Base-by-base conservation (phyloP, 2,329 filamentous ascomycete species). In the Colletotrichum sansevieriae region DNA sequence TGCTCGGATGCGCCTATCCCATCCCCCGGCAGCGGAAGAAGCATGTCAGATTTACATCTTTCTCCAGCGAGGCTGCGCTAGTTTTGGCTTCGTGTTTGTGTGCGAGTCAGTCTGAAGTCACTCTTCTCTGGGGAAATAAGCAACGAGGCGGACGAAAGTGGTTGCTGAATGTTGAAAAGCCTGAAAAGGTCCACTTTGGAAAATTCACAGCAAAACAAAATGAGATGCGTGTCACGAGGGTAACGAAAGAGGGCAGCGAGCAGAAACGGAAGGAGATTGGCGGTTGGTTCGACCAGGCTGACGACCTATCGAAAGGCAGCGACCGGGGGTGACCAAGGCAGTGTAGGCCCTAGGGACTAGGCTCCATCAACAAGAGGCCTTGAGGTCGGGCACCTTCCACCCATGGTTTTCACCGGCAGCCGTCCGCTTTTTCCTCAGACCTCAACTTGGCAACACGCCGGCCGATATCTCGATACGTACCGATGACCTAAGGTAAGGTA, bases 211-310 rank as follows among this genome's bases (percentile, higher is more conserved):
- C n/a, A 57, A 57, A 44, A 35, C 2, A 51, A 46, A 56, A 41
- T 8, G 52, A 56, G 52, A 43, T 3, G 46, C 22, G 52, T 22
- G 41, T 37, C 56, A 37, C 56, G 35, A 52, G 33, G 41, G 33
- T 29, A 37, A 35, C 33, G 37, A 47, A 41, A 41, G 18, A 18
- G 10, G 51, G 33, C 25, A 54, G 51, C 33, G 6, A 47, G 55
- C 39, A 58, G 22, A 43, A 56, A 13, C 9, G 13, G 9, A 58
- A 33, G 10, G 35, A 18, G 58, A 61, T 52, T 52, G 46, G 58
- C 46, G 58, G 46, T 61, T 61, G 58, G 58, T 43, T 49, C 13
- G 22, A 52, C 47, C 47, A 33, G 46, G 58, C 47, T 61, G 35
- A 52, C 22, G 46, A 35, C 58, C 58, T 61, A 61, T 61, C 37